phyloP scores from a whole-genome alignment of 2,329 filamentous ascomycete species.

The Neofusicoccum cordaticola region DNA sequence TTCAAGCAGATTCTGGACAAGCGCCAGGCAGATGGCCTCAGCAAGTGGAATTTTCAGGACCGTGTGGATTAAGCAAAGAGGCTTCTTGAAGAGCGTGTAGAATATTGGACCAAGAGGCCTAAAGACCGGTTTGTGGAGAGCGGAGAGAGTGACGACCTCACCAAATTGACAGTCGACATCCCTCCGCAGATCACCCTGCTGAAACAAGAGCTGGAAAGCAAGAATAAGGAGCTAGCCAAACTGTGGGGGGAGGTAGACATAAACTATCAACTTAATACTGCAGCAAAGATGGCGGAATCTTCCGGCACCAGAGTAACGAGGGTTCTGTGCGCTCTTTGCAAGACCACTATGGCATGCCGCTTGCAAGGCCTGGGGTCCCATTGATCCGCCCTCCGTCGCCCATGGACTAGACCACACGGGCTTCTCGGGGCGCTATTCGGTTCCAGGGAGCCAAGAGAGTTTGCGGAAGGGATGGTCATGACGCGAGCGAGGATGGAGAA shows the following conservation, averaged over 20 bases:
- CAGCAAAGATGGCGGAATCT: no score
- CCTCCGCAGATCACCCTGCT: not conserved
- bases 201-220: not conserved
- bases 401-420: no score
- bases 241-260: no score
- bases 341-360: no score
- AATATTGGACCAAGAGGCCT: not conserved
- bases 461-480: not conserved
- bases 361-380: no score
- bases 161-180: not conserved
- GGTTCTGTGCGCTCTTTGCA: no score
- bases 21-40: not conserved
- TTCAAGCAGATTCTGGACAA: not conserved
- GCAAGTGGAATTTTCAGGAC: not conserved
- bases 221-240: not conserved
- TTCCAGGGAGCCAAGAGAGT: not conserved
- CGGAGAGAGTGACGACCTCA: not conserved
- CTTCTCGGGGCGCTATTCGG: no score
- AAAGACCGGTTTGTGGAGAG: not conserved
- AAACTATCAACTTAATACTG: not conserved
- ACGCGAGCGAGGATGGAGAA: not conserved
- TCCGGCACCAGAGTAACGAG: no score
- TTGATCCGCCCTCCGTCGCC: no score
- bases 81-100: not conserved
- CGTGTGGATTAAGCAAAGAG: not conserved